A percentile compares a stretch with the other conserved stretches of the same genome.
Conservation (phyloP, 2,329 filamentous ascomycete genomes). For the Triangularia setosa region DNA sequence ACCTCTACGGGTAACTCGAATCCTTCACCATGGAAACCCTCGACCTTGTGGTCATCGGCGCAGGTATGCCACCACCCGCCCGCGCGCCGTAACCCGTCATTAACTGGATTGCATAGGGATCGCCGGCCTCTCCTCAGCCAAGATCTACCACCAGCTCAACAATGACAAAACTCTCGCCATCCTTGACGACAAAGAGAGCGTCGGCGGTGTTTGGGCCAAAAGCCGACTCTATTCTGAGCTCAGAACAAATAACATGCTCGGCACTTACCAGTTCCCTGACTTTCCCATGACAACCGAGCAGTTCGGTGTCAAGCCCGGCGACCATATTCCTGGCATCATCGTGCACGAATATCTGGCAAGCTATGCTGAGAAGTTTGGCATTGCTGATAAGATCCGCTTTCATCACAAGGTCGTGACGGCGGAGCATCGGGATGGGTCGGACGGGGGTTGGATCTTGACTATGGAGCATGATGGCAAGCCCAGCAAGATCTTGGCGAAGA, state of each 20-base stretch:
- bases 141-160: conserved; percentile 57
- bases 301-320: conserved; percentile 43
- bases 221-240: conserved; percentile 65
- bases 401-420: conserved; percentile 39
- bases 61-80: conserved; percentile 39
- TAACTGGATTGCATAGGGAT: conserved; percentile 22
- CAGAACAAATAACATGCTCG: conserved; percentile 70
- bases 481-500: conserved; percentile 37
- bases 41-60: conserved; percentile 48
- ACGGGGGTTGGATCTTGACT: conserved; percentile 42
- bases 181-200: conserved; percentile 52
- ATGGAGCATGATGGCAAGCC: conserved; percentile 19
- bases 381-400: conserved; percentile 39
- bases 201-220: conserved; percentile 68
- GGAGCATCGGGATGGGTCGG: conserved; percentile 34
- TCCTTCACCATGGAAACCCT: conserved; percentile 36
- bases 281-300: conserved; percentile 62
- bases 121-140: conserved; percentile 55
- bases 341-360: conserved; percentile 46
- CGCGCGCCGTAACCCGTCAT: no score
- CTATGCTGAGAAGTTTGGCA: conserved; percentile 42
- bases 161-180: conserved; percentile 54
- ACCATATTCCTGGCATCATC: conserved; percentile 46
- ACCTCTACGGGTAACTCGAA: neutral
- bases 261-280: conserved; percentile 70